A percentile compares a stretch with the other conserved stretches of the same genome.
Conservation (phyloP, 2,329 filamentous ascomycete species). For the Aspergillus vadensis region DNA sequence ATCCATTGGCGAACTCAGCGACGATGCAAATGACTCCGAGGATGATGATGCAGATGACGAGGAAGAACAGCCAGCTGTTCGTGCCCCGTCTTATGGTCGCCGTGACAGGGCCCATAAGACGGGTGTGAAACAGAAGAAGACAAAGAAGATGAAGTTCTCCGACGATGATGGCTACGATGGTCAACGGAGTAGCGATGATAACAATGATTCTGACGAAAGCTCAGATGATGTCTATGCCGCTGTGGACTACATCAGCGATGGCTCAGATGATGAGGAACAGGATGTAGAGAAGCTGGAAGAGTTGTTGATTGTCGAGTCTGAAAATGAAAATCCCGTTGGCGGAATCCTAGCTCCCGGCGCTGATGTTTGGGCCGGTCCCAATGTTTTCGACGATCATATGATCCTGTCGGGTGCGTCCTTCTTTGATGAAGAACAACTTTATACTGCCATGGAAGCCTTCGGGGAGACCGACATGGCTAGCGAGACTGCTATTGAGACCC, state of each 20-base stretch:
- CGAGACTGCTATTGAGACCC: slow-evolving; percentile 43
- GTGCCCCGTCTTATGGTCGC: slow-evolving; percentile 47
- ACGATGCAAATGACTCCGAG: slow-evolving; percentile 42
- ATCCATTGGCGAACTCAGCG: slow-evolving; percentile 38
- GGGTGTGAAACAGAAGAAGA: slow-evolving; percentile 40
- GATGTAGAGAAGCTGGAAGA: slow-evolving; percentile 78
- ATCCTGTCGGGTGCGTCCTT: slow-evolving; percentile 45
- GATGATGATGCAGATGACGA: slow-evolving; percentile 46
- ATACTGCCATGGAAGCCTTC: slow-evolving; percentile 42
- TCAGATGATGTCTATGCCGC: slow-evolving; percentile 74
- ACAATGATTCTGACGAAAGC: slow-evolving; percentile 38
- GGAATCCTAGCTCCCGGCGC: slow-evolving; percentile 27
- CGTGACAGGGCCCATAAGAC: slow-evolving; percentile 41
- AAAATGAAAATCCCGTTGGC: slow-evolving; percentile 35
- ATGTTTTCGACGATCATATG: slow-evolving; percentile 45
- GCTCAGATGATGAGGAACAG: slow-evolving; percentile 77
- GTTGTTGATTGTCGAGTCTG: slow-evolving; percentile 64
- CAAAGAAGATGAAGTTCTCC: slow-evolving; percentile 37
- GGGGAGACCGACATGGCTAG: slow-evolving; percentile 40
- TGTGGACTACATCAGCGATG: slow-evolving; percentile 78
- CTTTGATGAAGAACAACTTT: slow-evolving; percentile 47
- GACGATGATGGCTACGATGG: slow-evolving; percentile 38
- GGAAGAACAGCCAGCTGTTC: slow-evolving; percentile 44
- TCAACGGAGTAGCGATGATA: slow-evolving; percentile 33
- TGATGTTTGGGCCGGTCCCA: slow-evolving; percentile 58